Percentiles rank a stretch among this genome's conserved stretches.
Conservation (phyloP, 2,329 filamentous ascomycete species). For the Calonectria hongkongensis region DNA sequence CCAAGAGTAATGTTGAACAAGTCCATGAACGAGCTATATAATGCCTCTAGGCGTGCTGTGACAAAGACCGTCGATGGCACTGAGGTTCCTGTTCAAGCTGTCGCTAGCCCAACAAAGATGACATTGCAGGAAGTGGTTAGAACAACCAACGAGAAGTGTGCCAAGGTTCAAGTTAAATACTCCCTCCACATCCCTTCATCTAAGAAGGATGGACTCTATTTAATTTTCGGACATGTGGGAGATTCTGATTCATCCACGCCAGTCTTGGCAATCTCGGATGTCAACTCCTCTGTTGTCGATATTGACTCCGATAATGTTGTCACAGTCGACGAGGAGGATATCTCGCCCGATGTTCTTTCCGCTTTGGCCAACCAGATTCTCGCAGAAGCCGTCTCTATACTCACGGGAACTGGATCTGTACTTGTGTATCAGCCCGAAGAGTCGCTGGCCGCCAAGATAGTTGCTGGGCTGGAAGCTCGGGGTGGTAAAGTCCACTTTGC, state of each 20-base stretch:
- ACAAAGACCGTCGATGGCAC: slow-evolving; percentile 29
- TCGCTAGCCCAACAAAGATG: slow-evolving; percentile 20
- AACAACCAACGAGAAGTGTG: not conserved
- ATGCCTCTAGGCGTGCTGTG: slow-evolving; percentile 31
- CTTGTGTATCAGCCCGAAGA: slow-evolving; percentile 32
- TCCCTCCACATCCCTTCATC: slow-evolving; percentile 25
- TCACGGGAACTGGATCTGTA: not conserved
- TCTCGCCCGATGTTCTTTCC: slow-evolving; percentile 4
- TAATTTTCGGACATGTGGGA: slow-evolving; percentile 10
- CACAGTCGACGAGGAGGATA: not conserved
- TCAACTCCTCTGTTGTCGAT: slow-evolving; percentile 20
- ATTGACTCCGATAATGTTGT: slow-evolving; percentile 2
- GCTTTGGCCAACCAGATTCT: slow-evolving; percentile 14
- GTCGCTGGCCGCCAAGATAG: slow-evolving; percentile 2
- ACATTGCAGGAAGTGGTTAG: slow-evolving; percentile 22
- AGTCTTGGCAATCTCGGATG: slow-evolving; percentile 28
- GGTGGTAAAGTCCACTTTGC: slow-evolving; percentile 21
- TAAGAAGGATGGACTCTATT: slow-evolving; percentile 7
- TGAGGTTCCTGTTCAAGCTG: slow-evolving; percentile 23
- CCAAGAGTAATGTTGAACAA: slow-evolving; percentile 37
- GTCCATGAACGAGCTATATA: slow-evolving; percentile 38
- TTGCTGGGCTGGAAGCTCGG: slow-evolving; percentile 8
- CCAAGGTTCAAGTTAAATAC: slow-evolving; percentile 25
- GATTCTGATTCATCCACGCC: not conserved
- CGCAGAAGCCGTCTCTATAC: slow-evolving; percentile 13